These are phyloP conservation scores for Ophiostoma angusticollis DNA, from an alignment of 2,329 filamentous ascomycete species.

Conservation along the genomic window DNA sequence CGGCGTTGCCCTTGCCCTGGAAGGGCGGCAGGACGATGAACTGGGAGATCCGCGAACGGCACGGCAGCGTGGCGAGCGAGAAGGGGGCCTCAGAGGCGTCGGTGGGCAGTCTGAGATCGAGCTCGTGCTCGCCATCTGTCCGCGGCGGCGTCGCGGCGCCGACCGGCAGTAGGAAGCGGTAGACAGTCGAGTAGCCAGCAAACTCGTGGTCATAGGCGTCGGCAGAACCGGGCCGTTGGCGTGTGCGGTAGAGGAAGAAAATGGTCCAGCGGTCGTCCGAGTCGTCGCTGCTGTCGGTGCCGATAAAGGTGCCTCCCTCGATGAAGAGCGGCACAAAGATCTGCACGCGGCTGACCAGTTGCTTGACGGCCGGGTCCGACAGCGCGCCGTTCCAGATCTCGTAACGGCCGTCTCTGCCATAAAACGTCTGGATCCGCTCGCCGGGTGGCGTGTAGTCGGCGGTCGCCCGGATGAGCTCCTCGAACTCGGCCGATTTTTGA, in stretches of 20 bases:
- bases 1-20: conserved; percentile 68
- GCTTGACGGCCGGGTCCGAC: conserved; percentile 52
- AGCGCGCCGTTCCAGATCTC: conserved; percentile 78
- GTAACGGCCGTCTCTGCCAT: conserved; percentile 47
- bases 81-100: conserved; percentile 12
- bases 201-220: conserved; percentile 58
- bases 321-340: conserved; percentile 79
- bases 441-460: conserved; percentile 60
- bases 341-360: conserved; percentile 68
- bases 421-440: conserved; percentile 51
- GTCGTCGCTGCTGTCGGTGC: conserved; percentile 50
- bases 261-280: conserved; percentile 74
- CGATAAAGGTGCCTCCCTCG: conserved; percentile 73
- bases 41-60: conserved; percentile 78
- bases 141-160: conserved; percentile 33
- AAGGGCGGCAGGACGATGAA: conserved; percentile 85
- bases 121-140: conserved; percentile 9
- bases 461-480: conserved; percentile 36
- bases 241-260: conserved; percentile 65
- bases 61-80: conserved; percentile 50
- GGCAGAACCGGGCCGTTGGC: conserved; percentile 26
- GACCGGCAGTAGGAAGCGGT: conserved; percentile 72
- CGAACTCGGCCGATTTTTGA: conserved; percentile 47
- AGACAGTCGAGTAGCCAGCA: conserved; percentile 80
- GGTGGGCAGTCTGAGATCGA: conserved; percentile 27